Evolutionary conservation across 2,329 filamentous ascomycete genomes (phyloP), one percentile per base, ranked within the genome.

Genomic region (Talaromyces sp.): DNA sequence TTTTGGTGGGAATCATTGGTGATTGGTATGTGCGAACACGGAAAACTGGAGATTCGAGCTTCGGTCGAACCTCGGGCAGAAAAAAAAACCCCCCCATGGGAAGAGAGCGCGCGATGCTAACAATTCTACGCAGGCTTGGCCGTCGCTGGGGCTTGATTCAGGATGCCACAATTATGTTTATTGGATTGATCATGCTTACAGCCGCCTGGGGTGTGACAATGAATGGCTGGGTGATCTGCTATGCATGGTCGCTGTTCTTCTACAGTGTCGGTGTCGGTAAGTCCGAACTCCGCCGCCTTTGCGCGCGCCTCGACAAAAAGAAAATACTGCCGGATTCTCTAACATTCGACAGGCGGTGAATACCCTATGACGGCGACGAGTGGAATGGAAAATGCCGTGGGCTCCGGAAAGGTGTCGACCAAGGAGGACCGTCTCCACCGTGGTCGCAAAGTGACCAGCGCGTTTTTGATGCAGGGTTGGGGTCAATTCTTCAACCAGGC

Each of bases 391-490:
- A 91, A 92, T 67, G 88, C 90, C 14, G 88, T 92, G 41, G 86
- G 89, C n/a, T 78, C 90, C 33, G 92, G 93, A 57, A 92, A 88
- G 72, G 77, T 96, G 49, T 97, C 93, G 6, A 96, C 91, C 53
- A 88, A 87, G 57, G 91, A 96, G 49, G 93, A 97, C 72, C 90
- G 93, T 70, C 86, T 97, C 48, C 93, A 97, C 79, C 91, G 93
- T 76, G 93, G 93, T 60, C 90, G 93, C 69, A 96, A 96, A 75
- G 93, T 97, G 70, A 96, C 91, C 61, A 91, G 88, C 73, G 92
- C 93, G 53, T 97, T 97, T 80, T 76, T 97, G 75, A 97, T 97
- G 93, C 93, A 97, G 76, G 93, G 93, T 49, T 97, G 93, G 93
- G 93, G 93, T 61, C 93, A 97, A 75, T 90, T 96, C 72, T 80